Base-by-base conservation (phyloP, 2,329 filamentous ascomycete genomes). In the Dactylellina parvicollis region DNA sequence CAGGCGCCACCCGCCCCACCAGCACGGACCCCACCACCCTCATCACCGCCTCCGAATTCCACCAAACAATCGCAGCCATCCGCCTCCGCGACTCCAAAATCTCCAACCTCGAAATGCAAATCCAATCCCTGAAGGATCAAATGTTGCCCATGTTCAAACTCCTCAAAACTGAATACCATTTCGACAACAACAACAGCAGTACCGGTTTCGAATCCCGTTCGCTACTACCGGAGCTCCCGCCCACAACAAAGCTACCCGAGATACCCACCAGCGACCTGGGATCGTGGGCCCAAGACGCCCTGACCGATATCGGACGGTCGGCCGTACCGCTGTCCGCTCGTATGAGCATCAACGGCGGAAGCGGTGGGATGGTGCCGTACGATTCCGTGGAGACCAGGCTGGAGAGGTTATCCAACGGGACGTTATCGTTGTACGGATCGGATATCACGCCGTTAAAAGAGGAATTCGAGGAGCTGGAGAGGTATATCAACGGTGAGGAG, bases 381-480 rank as follows among this genome's bases (percentile, higher is more conserved):
- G n/a, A n/a, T n/a, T n/a, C n/a, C n/a, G n/a, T n/a, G n/a, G n/a
- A n/a, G n/a, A n/a, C n/a, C n/a, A n/a, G n/a, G n/a, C n/a, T n/a
- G 24, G 20, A 46, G 9, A 49, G 24, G 34, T n/a, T 9, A 14
- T 14, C 34, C 3, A 3, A 9, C 4, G 24, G 49, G 16, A 12
- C 22, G 12, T 22, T 54, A 24, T 54, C 49, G 8, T 28, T 10
- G 5, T 30, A 38, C 18, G 49, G 30, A 4, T 38, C 49, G 7
- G 30, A 32, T 12, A 20, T 36, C 16, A 54, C 49, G 4, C 49
- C 49, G 24, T 32, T 54, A 1, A 30, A 32, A 38, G 22, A 26
- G 26, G 49, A 54, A 38, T 54, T 54, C 16, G 49, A 36, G 38
- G 49, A 54, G 14, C n/a, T 54, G 30, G 49, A 54, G 14, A n/a